Percentiles rank a stretch among this genome's conserved stretches.
Conservation (phyloP, 2,329 filamentous ascomycete species). For the Exophiala sp. region DNA sequence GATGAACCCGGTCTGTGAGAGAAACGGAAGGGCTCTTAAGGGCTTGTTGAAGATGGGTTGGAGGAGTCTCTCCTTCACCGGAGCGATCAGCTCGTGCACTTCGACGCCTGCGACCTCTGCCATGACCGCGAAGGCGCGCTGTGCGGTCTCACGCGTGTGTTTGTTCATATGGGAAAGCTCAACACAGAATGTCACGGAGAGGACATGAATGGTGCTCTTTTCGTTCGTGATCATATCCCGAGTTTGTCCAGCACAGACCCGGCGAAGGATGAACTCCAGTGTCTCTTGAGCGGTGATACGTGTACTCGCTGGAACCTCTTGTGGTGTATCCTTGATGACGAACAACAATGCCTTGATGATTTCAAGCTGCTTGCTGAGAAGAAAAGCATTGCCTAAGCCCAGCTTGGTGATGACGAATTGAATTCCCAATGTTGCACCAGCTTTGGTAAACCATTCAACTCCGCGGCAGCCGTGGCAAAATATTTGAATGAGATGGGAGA, state of each 20-base stretch:
- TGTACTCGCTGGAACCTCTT: conserved; percentile 86
- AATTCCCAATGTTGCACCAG: conserved; percentile 85
- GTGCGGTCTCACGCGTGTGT: conserved; percentile 83
- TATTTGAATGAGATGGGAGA: conserved; percentile 70
- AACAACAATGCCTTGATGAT: conserved; percentile 89
- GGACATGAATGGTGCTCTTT: conserved; percentile 61
- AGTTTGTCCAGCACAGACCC: conserved; percentile 70
- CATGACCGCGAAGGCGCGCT: conserved; percentile 71
- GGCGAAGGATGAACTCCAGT: conserved; percentile 68
- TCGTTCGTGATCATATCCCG: conserved; percentile 71
- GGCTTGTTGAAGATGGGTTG: conserved; percentile 93
- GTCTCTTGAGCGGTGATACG: conserved; percentile 76
- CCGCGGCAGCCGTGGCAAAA: conserved; percentile 95
- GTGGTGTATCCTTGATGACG: conserved; percentile 96
- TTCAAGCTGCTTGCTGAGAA: conserved; percentile 74
- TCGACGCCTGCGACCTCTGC: conserved; percentile 70
- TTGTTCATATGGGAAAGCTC: conserved; percentile 95
- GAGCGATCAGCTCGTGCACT: conserved; percentile 80
- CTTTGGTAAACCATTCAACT: conserved; percentile 98
- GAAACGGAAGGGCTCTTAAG: conserved; percentile 82
- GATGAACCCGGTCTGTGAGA: conserved; percentile 95
- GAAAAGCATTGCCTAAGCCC: conserved; percentile 76
- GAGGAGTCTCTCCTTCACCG: conserved; percentile 84
- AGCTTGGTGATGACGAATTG: conserved; percentile 78
- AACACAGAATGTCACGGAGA: conserved; percentile 78